phyloP scores from a whole-genome alignment of 2,329 filamentous ascomycete species.

The Alternaria sp. region DNA sequence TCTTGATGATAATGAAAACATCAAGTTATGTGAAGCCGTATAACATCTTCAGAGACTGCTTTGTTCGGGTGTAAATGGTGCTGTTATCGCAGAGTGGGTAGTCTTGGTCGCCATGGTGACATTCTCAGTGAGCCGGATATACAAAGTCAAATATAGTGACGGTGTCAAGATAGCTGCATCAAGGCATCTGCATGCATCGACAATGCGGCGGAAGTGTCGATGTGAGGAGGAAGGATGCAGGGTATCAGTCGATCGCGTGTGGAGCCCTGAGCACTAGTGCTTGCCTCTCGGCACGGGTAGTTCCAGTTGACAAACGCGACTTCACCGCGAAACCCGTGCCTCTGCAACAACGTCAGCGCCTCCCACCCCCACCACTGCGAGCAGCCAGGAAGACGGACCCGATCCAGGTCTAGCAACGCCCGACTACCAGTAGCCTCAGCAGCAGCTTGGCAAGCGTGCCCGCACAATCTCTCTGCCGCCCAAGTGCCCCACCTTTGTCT shows the following conservation, averaged over 20 bases:
- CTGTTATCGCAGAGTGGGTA: too few relatives aligned
- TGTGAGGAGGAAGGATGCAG: conserved; percentile 1
- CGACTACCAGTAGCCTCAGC: conserved; percentile 7
- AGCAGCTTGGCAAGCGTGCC: conserved; percentile 21
- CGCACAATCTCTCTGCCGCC: conserved; percentile 28
- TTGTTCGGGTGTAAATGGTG: neutral
- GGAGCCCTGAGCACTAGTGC: conserved; percentile 16
- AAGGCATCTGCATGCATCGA: neutral
- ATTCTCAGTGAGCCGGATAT: neutral
- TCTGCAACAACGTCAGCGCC: conserved; percentile 26
- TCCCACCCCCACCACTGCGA: conserved; percentile 25
- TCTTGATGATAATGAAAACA: neutral
- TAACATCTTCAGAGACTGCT: too few relatives aligned
- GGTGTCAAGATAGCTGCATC: neutral
- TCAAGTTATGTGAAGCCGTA: neutral
- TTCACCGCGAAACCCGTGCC: conserved; percentile 29
- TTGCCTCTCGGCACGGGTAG: conserved; percentile 24
- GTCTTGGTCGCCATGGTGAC: neutral
- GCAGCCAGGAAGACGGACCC: conserved; percentile 26
- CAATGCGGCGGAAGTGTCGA: neutral
- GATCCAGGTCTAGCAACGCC: conserved; percentile 13
- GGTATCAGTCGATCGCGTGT: conserved; percentile 4
- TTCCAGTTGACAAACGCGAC: conserved; percentile 24
- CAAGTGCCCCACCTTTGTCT: conserved; percentile 44
- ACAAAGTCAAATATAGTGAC: neutral